Evolutionary conservation across 2,329 filamentous ascomycete species (phyloP).

Genomic region (Aspergillus intermedius): DNA sequence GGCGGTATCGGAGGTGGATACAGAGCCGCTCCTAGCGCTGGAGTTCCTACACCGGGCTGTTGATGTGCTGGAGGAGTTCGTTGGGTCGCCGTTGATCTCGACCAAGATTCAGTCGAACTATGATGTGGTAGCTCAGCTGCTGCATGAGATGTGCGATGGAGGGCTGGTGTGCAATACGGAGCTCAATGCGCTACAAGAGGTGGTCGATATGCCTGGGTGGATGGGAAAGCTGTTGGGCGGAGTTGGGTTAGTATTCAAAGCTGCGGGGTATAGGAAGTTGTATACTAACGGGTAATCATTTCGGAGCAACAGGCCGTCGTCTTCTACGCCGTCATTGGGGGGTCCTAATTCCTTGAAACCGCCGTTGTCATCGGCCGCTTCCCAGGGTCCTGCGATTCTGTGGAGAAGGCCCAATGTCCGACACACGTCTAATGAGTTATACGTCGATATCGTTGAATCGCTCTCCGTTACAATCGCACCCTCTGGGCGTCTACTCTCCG

Average conservation of each 20-base stretch:
- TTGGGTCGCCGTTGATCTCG: constrained; percentile 78
- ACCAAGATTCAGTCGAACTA: constrained; percentile 84
- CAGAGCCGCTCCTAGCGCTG: constrained; percentile 80
- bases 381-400: constrained; percentile 56
- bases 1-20: constrained; percentile 75
- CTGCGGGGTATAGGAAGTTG: not conserved
- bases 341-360: constrained; percentile 35
- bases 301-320: constrained; percentile 24
- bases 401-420: constrained; percentile 90
- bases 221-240: constrained; percentile 83
- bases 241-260: constrained; percentile 55
- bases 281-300: not conserved
- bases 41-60: constrained; percentile 92
- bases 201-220: constrained; percentile 85
- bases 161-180: constrained; percentile 87
- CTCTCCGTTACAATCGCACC: constrained; percentile 82
- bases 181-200: constrained; percentile 81
- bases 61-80: constrained; percentile 89
- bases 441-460: constrained; percentile 91
- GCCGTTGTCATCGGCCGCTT: constrained; percentile 29
- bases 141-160: constrained; percentile 94
- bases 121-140: constrained; percentile 85
- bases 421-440: constrained; percentile 94
- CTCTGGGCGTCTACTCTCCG: constrained; percentile 77
- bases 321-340: constrained; percentile 31